These are phyloP conservation scores for Colletotrichum endophyticum DNA, from an alignment of 2,329 filamentous ascomycete genomes.

Conservation along the genomic window DNA sequence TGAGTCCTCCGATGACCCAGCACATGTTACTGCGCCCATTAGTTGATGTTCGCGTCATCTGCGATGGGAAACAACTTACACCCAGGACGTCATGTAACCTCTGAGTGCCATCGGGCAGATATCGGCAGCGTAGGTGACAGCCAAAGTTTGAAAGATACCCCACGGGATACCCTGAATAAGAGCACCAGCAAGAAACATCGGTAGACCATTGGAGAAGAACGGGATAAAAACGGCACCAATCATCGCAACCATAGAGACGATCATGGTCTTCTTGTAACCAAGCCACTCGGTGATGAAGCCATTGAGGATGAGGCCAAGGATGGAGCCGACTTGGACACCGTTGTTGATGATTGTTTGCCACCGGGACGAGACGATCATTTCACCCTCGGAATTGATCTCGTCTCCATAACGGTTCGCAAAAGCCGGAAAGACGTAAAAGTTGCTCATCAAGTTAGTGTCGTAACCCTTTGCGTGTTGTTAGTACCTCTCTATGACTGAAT, in stretches of 20 bases:
- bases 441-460: slow-evolving; percentile 38
- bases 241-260: slow-evolving; percentile 43
- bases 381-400: slow-evolving; percentile 33
- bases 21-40: slow-evolving; percentile 36
- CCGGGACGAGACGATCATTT: slow-evolving; percentile 50
- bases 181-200: slow-evolving; percentile 43
- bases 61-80: slow-evolving; percentile 30
- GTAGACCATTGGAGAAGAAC: slow-evolving; percentile 48
- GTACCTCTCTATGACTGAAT: background rate
- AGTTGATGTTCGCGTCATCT: background rate
- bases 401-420: slow-evolving; percentile 43
- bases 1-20: slow-evolving; percentile 45
- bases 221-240: slow-evolving; percentile 49
- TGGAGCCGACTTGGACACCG: slow-evolving; percentile 48
- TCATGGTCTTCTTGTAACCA: slow-evolving; percentile 48
- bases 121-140: slow-evolving; percentile 43
- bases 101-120: slow-evolving; percentile 36
- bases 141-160: slow-evolving; percentile 37
- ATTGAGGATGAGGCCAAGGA: slow-evolving; percentile 53
- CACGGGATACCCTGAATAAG: slow-evolving; percentile 41
- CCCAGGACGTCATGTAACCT: slow-evolving; percentile 22
- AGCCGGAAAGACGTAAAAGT: slow-evolving; percentile 40
- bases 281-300: slow-evolving; percentile 49
- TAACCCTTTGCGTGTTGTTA: slow-evolving; percentile 32
- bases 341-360: slow-evolving; percentile 58